phyloP scores from a whole-genome alignment of 2,329 filamentous ascomycete species.

The Madurella fahalii region DNA sequence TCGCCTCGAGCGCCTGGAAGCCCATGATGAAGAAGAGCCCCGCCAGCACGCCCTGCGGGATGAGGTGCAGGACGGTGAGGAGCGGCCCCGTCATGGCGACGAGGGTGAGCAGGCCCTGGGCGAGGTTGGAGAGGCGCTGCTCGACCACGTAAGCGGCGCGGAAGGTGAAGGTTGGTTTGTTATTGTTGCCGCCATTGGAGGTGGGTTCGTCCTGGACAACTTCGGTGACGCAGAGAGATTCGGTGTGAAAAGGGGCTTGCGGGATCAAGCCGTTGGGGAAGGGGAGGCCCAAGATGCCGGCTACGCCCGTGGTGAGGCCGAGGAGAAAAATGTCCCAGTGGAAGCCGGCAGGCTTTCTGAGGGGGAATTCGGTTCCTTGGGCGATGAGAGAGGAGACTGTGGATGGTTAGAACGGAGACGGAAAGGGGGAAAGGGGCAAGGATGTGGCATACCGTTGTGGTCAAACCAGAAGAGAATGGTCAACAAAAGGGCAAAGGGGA shows the following conservation, averaged over 20 bases:
- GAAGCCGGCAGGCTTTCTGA: conserved; percentile 76
- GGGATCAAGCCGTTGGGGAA: conserved; percentile 82
- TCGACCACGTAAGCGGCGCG: conserved; percentile 64
- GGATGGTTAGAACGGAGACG: not conserved
- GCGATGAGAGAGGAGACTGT: conserved; percentile 76
- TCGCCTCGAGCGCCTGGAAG: conserved; percentile 68
- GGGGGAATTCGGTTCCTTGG: conserved; percentile 77
- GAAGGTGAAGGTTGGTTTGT: conserved; percentile 35
- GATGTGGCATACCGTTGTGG: conserved; percentile 62
- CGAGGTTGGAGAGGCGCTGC: conserved; percentile 74
- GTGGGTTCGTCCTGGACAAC: conserved; percentile 35
- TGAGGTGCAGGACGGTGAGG: conserved; percentile 68
- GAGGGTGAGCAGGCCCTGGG: conserved; percentile 71
- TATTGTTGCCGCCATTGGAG: not conserved
- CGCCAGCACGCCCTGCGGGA: conserved; percentile 74
- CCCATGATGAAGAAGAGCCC: conserved; percentile 86
- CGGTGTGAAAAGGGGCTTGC: conserved; percentile 78
- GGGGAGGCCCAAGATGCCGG: conserved; percentile 71
- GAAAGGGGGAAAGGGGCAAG: not conserved
- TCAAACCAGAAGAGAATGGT: conserved; percentile 89
- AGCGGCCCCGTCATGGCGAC: conserved; percentile 75
- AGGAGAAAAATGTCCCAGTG: conserved; percentile 84
- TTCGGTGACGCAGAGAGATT: conserved; percentile 68
- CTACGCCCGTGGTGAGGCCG: conserved; percentile 70
- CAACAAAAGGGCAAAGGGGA: conserved; percentile 80